phyloP scores from a whole-genome alignment of 495 filamentous ascomycete genomes.

The Cenococcum geophilum region DNA sequence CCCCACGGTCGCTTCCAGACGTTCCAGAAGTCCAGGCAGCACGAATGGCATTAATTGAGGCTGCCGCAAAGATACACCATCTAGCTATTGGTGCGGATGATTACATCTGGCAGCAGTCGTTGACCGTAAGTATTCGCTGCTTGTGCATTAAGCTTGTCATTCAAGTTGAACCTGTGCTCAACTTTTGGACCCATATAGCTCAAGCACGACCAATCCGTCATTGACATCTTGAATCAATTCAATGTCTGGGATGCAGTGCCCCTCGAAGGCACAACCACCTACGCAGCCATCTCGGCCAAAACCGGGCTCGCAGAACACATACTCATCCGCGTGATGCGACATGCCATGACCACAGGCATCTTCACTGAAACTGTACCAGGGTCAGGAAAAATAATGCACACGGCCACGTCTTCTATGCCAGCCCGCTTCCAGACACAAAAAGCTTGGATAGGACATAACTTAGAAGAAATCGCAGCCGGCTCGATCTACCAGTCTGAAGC shows the following conservation, averaged over 20 bases:
- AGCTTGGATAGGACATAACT: constrained; percentile 6
- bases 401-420: constrained; percentile 12
- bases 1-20: constrained; percentile 11
- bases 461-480: constrained; percentile 8
- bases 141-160: constrained; percentile 3
- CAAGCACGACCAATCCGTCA: constrained; percentile 13
- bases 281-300: constrained; percentile 9
- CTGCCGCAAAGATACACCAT: not conserved
- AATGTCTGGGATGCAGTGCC: constrained; percentile 25
- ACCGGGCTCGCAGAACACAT: constrained; percentile 11
- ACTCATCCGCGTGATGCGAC: constrained; percentile 18
- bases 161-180: constrained; percentile 6
- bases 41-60: constrained; percentile 1
- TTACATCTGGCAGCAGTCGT: not conserved
- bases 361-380: constrained; percentile 19
- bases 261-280: constrained; percentile 11
- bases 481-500: not conserved
- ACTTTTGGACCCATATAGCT: constrained; percentile 9
- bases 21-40: constrained; percentile 8
- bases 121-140: not conserved
- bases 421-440: constrained; percentile 1
- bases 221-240: constrained; percentile 23
- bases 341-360: constrained; percentile 11
- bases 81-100: not conserved
- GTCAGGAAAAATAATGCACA: constrained; percentile 15